Evolutionary conservation across 2,329 filamentous ascomycete genomes (phyloP), one percentile per base, ranked within the genome.

Genomic region (Didymellaceae sp.): DNA sequence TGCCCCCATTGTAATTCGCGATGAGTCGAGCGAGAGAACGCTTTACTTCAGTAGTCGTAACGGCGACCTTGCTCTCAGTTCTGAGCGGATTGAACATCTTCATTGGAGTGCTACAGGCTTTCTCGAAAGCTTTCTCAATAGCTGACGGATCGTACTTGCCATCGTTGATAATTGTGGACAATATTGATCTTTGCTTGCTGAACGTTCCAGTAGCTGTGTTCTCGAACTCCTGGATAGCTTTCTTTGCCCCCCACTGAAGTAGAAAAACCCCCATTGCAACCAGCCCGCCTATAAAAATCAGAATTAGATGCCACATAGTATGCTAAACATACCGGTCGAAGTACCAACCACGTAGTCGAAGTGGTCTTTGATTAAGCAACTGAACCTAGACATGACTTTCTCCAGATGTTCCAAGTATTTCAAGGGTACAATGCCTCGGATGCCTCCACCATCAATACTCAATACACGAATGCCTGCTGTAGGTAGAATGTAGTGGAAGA

Each of bases 31-130:
- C 51, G 2, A 51, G 16, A 9, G 53, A 49, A 13, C 61, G 44
- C n/a, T 52, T 44, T 6, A 60, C 60, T 5, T 57, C 55, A 4
- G 59, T 67, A 7, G 66, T 66, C 4, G 63, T 69, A 9, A 71
- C 61, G 6, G 62, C 62, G 4, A 70, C 61, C 44, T 69, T 69
- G 0, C 59, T 66, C 14, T 64, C 52, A 22, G 57, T 55, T 5
- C 21, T 41, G 1, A 69, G 37, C 0, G 58, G 62, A 35, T 69
- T 66, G 34, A 72, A 72, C 54, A 70, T 62, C 33, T 63, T 52
- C 2, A 48, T 37, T 0, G 50, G 34, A 3, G 39, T 47, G n/a
- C 51, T 54, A 8, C 55, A 47, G 4, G 49, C 42, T n/a, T 43
- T 45, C 24, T 50, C 38, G 35, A 70, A 71, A 2, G 62, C 54